phyloP scores from a whole-genome alignment of 208 protist genomes.

The Acanthamoeba healyi region DNA sequence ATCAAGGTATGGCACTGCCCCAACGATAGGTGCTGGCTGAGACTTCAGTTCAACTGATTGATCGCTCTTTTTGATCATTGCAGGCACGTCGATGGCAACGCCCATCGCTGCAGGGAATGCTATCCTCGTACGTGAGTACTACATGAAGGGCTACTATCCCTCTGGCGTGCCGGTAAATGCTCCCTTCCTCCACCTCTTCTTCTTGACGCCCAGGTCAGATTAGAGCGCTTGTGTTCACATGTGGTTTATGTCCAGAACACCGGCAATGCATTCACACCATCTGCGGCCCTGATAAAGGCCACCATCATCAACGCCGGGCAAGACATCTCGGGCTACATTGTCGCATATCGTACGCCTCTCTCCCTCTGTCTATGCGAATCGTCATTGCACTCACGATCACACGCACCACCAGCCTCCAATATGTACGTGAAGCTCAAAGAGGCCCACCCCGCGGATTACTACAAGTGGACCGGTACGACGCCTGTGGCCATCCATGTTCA shows the following conservation, averaged over 20 bases:
- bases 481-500: neutral
- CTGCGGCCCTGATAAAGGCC: slow-evolving; percentile 7
- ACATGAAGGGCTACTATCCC: slow-evolving; percentile 53
- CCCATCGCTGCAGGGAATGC: neutral
- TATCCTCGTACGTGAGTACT: slow-evolving; percentile 22
- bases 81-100: slow-evolving; percentile 51
- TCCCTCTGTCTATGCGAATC: neutral
- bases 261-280: neutral
- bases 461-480: slow-evolving; percentile 27
- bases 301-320: slow-evolving; percentile 62
- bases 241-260: neutral
- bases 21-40: neutral
- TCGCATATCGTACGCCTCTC: neutral
- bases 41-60: too few relatives aligned
- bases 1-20: neutral
- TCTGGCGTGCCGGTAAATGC: slow-evolving; percentile 1
- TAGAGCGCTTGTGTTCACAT: too few relatives aligned
- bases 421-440: neutral
- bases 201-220: neutral
- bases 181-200: neutral
- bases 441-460: neutral
- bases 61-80: neutral
- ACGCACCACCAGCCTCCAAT: neutral
- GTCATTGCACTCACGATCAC: neutral
- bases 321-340: slow-evolving; percentile 52